Conservation (phyloP, 2,329 filamentous ascomycete species). For the Septoria petroselini region DNA sequence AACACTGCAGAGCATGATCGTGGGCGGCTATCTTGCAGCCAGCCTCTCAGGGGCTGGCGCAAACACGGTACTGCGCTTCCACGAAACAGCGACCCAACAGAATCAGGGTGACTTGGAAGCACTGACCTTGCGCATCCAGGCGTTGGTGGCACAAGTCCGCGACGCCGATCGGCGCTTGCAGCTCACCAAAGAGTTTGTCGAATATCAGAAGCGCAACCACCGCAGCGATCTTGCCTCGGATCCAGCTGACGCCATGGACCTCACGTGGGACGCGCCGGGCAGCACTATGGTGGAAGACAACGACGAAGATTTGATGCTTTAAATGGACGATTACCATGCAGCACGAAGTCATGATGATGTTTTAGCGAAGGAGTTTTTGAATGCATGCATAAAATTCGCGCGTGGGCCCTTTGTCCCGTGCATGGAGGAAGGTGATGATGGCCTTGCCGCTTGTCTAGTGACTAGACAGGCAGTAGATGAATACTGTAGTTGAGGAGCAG, state of each 20-base stretch:
- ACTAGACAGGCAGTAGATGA: not conserved
- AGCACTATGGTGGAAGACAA: conserved; percentile 26
- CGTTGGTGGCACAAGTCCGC: conserved; percentile 51
- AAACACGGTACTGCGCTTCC: conserved; percentile 53
- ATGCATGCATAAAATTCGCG: conserved; percentile 2
- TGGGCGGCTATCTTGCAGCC: conserved; percentile 51
- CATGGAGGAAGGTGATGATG: not conserved
- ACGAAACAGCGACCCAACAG: conserved; percentile 28
- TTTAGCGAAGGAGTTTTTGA: conserved; percentile 10
- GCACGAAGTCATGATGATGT: conserved; percentile 13
- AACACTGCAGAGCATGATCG: conserved; percentile 55
- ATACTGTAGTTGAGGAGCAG: not conserved
- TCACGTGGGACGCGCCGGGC: conserved; percentile 33
- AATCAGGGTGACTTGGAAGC: conserved; percentile 42
- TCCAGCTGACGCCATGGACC: conserved; percentile 39
- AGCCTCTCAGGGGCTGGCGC: conserved; percentile 46
- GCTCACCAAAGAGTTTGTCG: conserved; percentile 58
- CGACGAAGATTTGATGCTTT: conserved; percentile 37
- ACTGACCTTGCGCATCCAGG: conserved; percentile 51
- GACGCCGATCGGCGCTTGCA: conserved; percentile 56
- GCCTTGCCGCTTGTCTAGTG: too few relatives aligned
- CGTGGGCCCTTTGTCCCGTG: not conserved
- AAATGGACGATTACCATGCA: not conserved
- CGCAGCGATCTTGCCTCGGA: conserved; percentile 38
- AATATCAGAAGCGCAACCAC: conserved; percentile 50